A percentile compares a stretch with the other conserved stretches of the same genome.
phyloP scores from a whole-genome alignment of 202 grass and related monocot species.

The Digitaria exilis region DNA sequence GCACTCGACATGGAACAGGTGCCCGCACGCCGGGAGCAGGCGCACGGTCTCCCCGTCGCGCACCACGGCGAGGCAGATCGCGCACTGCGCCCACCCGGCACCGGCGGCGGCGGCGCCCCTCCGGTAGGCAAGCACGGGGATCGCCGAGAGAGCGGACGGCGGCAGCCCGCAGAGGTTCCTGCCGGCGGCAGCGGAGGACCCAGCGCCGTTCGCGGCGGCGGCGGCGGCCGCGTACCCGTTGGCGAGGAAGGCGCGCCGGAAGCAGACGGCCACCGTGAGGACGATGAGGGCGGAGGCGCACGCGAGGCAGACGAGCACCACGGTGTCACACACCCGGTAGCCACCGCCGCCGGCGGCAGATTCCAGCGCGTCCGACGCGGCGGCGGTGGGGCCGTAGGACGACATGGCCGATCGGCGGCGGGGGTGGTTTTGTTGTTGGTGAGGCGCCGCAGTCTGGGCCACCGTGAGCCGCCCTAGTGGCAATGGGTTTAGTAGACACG shows the following conservation, averaged over 20 bases:
- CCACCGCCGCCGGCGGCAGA: neutral
- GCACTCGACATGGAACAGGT: conserved; percentile 62
- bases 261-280: conserved; percentile 34
- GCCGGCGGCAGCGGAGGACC: neutral
- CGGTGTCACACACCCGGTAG: conserved; percentile 40
- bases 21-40: conserved; percentile 55
- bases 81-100: conserved; percentile 52
- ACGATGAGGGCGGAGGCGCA: conserved; percentile 38
- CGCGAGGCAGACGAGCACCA: conserved; percentile 49
- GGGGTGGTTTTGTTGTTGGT: neutral
- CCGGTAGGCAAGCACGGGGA: conserved; percentile 38
- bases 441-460: conserved; percentile 22
- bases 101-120: conserved; percentile 3
- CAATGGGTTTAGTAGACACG: neutral
- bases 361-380: neutral
- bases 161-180: conserved; percentile 14
- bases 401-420: conserved; percentile 30
- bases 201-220: neutral
- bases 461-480: conserved; percentile 6
- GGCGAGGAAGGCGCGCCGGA: conserved; percentile 31
- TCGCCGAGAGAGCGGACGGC: conserved; percentile 34
- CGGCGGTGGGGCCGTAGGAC: conserved; percentile 10
- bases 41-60: conserved; percentile 52
- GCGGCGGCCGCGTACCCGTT: neutral
- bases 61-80: conserved; percentile 49